A percentile compares a stretch with the other conserved stretches of the same genome.
Evolutionary conservation across 371 early-diverging fungal species (phyloP).

Genomic region (Mortierella sp.): DNA sequence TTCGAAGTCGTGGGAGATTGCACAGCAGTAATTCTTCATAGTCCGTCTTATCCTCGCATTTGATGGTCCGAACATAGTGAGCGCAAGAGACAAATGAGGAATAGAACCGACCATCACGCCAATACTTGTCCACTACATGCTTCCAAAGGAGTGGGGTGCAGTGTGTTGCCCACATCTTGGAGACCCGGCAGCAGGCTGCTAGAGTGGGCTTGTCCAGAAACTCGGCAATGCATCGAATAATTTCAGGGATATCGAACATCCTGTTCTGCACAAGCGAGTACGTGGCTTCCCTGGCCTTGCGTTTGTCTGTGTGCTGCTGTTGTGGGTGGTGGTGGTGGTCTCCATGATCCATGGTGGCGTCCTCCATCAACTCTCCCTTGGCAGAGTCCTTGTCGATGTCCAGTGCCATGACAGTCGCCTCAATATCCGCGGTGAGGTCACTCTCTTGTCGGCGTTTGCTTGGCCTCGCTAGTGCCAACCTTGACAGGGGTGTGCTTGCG

Average conservation of each 20-base stretch:
- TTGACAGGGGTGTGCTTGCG: not conserved
- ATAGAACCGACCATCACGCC: conserved; percentile 36
- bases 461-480: not conserved
- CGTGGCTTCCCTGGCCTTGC: not conserved
- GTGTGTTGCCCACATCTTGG: conserved; percentile 26
- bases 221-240: conserved; percentile 40
- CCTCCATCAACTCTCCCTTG: not conserved
- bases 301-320: not conserved
- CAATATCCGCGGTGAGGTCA: conserved; percentile 21
- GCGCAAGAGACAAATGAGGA: conserved; percentile 16
- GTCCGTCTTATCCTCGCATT: conserved; percentile 39
- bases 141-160: conserved; percentile 44
- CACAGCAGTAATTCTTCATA: conserved; percentile 37
- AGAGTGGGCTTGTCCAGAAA: conserved; percentile 49
- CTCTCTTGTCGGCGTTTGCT: conserved; percentile 27
- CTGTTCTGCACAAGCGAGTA: conserved; percentile 30
- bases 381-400: conserved; percentile 22
- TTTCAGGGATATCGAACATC: conserved; percentile 51
- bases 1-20: conserved; percentile 26
- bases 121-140: conserved; percentile 44
- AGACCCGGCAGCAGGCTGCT: conserved; percentile 39
- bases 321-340: not conserved
- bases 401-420: conserved; percentile 22
- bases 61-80: conserved; percentile 38
- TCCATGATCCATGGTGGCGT: not conserved